phyloP scores from a whole-genome alignment of 805 yeast species.

The Kockiozyma suomiensis region DNA sequence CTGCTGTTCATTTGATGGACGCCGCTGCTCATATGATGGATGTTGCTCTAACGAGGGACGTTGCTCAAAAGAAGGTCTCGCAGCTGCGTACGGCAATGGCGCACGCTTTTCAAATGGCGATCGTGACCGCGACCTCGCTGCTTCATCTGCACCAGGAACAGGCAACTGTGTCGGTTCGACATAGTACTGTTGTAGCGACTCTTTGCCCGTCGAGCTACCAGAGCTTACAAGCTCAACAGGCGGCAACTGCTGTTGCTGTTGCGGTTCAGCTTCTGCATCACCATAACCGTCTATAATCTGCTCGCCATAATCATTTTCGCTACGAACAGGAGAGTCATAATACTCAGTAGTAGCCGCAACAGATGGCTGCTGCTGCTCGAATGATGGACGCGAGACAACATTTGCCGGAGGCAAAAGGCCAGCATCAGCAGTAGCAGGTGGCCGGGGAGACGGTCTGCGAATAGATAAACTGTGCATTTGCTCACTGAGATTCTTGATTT shows the following conservation, averaged over 20 bases:
- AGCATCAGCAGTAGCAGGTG: background rate
- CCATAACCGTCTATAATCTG: constrained; percentile 14
- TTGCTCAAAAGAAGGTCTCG: background rate
- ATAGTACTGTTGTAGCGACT: background rate
- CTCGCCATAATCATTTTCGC: constrained; percentile 1
- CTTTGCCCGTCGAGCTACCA: background rate
- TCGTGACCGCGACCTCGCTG: background rate
- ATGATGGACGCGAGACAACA: background rate
- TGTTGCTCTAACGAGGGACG: background rate
- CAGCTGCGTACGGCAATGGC: background rate
- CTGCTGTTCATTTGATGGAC: background rate
- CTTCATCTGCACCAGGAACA: background rate
- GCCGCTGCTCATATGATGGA: background rate
- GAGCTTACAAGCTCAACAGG: background rate
- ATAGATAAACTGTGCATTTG: constrained; percentile 21
- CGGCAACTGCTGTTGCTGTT: background rate
- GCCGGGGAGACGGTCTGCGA: constrained; percentile 22
- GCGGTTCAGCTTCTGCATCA: constrained; percentile 1
- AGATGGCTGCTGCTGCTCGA: background rate
- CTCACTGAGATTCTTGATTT: constrained; percentile 10
- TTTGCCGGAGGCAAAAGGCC: background rate
- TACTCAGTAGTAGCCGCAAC: background rate
- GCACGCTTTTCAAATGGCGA: background rate
- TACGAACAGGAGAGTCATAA: background rate
- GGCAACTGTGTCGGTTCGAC: background rate